Conservation (phyloP, 495 filamentous ascomycete genomes). For the Hamigera avellanea region DNA sequence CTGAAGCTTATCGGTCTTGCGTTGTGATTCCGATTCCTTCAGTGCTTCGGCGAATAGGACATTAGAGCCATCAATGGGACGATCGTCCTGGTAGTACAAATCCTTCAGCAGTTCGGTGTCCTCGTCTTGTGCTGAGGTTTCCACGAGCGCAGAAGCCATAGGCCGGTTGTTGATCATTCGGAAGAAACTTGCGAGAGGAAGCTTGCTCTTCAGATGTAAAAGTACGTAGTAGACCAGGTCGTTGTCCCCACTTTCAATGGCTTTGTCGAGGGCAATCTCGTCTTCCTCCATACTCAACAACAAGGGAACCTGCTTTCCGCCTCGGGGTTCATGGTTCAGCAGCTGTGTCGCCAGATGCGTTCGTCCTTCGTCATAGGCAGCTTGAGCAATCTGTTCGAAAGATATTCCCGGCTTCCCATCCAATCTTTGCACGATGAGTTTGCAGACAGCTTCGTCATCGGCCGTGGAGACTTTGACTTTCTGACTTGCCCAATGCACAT, state of each 20-base stretch:
- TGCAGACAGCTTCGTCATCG: slow-evolving; percentile 81
- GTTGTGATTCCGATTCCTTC: slow-evolving; percentile 46
- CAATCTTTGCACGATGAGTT: slow-evolving; percentile 75
- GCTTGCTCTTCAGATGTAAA: slow-evolving; percentile 77
- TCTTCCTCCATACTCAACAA: slow-evolving; percentile 93
- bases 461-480: slow-evolving; percentile 80
- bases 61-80: slow-evolving; percentile 77
- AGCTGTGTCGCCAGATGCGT: slow-evolving; percentile 77
- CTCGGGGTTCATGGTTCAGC: slow-evolving; percentile 85
- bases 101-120: slow-evolving; percentile 85
- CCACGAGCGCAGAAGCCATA: slow-evolving; percentile 78
- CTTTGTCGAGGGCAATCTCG: slow-evolving; percentile 90
- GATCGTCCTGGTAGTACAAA: slow-evolving; percentile 95
- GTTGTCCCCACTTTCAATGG: slow-evolving; percentile 88
- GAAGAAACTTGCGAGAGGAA: slow-evolving; percentile 86
- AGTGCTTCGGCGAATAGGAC: slow-evolving; percentile 77
- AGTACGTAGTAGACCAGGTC: slow-evolving; percentile 87
- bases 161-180: slow-evolving; percentile 80
- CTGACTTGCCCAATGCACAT: slow-evolving; percentile 91
- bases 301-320: slow-evolving; percentile 91
- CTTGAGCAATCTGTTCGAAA: slow-evolving; percentile 83
- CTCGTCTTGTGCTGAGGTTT: slow-evolving; percentile 63
- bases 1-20: slow-evolving; percentile 71
- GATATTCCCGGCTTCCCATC: slow-evolving; percentile 83
- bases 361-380: slow-evolving; percentile 93